Conservation (phyloP, 2,329 filamentous ascomycete species). For the Fusarium foetens region DNA sequence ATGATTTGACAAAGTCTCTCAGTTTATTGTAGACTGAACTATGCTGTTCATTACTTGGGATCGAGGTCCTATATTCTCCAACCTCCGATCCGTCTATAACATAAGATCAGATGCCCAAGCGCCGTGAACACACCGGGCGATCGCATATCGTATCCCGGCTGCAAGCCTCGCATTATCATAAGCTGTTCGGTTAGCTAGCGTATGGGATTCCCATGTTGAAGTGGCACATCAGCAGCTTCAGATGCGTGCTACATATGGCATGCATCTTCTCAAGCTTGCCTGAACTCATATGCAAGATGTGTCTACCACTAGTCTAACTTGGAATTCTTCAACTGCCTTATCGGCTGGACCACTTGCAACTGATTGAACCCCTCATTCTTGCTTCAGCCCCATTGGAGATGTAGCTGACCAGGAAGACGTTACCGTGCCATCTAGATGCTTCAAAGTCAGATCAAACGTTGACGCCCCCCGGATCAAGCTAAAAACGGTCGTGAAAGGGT, state of each 20-base stretch:
- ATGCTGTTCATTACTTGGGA: neutral
- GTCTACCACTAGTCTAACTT: neutral
- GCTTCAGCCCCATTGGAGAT: neutral
- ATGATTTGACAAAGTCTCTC: neutral
- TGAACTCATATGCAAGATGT: neutral
- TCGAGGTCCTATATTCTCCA: neutral
- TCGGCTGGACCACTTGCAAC: neutral
- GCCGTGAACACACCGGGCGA: neutral
- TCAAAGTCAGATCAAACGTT: neutral
- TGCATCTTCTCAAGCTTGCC: conserved; percentile 8
- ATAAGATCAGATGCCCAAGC: neutral
- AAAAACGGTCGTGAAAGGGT: conserved; percentile 7
- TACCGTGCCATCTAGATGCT: neutral
- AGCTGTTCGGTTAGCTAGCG: neutral
- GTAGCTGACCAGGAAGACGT: neutral
- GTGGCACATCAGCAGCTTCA: neutral
- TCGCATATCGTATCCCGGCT: neutral
- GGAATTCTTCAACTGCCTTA: neutral
- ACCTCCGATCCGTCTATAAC: neutral
- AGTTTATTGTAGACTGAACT: neutral
- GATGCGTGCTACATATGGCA: neutral
- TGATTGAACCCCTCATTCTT: conserved; percentile 10
- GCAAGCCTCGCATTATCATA: neutral
- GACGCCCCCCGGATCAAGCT: neutral
- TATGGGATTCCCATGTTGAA: neutral